Evolutionary conservation across 805 yeast genomes (phyloP).

Genomic region (Candida schatavii): DNA sequence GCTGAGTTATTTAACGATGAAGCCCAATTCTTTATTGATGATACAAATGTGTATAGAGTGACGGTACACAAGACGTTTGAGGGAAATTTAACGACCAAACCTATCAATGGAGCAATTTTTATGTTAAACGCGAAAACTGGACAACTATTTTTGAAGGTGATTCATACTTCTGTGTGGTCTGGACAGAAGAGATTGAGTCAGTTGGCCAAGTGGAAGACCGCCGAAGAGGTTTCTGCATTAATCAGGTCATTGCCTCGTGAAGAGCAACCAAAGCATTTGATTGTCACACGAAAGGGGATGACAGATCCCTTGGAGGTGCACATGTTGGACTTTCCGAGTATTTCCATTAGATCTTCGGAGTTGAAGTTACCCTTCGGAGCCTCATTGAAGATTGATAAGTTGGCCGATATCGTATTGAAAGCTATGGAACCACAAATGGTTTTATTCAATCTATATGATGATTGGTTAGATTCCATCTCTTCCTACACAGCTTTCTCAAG

Average conservation of each 20-base stretch:
- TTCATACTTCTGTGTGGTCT: constrained; percentile 94
- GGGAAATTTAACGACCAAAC: constrained; percentile 89
- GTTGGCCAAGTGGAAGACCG: constrained; percentile 96
- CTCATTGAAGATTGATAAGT: constrained; percentile 75
- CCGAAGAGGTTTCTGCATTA: constrained; percentile 93
- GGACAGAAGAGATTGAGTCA: constrained; percentile 95
- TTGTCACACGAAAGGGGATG: constrained; percentile 87
- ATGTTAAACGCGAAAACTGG: constrained; percentile 90
- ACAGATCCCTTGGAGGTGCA: constrained; percentile 94
- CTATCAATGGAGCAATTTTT: constrained; percentile 90
- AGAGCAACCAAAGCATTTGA: constrained; percentile 91
- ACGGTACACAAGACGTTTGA: constrained; percentile 88
- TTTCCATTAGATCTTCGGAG: constrained; percentile 85
- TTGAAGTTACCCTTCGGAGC: constrained; percentile 86
- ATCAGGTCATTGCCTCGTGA: constrained; percentile 86
- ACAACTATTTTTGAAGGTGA: constrained; percentile 80
- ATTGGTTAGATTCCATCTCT: constrained; percentile 82
- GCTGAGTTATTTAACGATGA: constrained; percentile 86
- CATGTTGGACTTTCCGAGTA: constrained; percentile 94
- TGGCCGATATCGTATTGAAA: constrained; percentile 72
- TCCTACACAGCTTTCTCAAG: constrained; percentile 94
- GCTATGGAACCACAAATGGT: constrained; percentile 95
- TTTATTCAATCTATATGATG: constrained; percentile 86
- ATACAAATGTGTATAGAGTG: constrained; percentile 90
- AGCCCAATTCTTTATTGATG: constrained; percentile 84